Percentiles rank a stretch among this genome's conserved stretches.
Conservation (phyloP, 2,329 filamentous ascomycete genomes). For the Colletotrichum coccodes region DNA sequence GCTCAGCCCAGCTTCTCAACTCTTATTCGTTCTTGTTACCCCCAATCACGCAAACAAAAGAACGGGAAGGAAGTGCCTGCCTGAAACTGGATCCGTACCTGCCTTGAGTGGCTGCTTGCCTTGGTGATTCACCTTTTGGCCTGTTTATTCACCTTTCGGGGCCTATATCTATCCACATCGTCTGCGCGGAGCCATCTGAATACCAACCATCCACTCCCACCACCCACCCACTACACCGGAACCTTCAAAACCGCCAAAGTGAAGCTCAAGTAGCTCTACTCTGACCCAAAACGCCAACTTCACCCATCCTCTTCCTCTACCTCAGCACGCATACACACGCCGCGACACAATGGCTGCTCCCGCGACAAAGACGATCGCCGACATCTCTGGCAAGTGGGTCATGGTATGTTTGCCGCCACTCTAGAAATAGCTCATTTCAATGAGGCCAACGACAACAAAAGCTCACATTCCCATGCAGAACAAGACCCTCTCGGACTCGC, state of each 20-base stretch:
- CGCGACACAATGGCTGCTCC: conserved; percentile 75
- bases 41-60: background rate
- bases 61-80: background rate
- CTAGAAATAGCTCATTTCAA: conserved; percentile 8
- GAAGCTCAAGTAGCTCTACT: background rate
- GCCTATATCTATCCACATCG: conserved; percentile 10
- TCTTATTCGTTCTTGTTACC: background rate
- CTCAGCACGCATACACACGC: background rate
- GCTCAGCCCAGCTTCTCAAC: background rate
- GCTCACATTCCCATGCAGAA: conserved; percentile 64
- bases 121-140: conserved; percentile 12
- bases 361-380: conserved; percentile 69
- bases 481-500: conserved; percentile 75
- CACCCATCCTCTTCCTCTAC: background rate
- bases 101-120: conserved; percentile 10
- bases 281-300: background rate
- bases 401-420: conserved; percentile 63
- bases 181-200: background rate
- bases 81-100: conserved; percentile 2
- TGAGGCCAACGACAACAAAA: background rate
- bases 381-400: conserved; percentile 76
- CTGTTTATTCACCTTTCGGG: background rate
- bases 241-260: background rate
- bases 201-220: background rate
- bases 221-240: background rate